These are phyloP conservation scores for Arthrobotrys conoides DNA, from an alignment of 2,329 filamentous ascomycete species.

Conservation along the genomic window DNA sequence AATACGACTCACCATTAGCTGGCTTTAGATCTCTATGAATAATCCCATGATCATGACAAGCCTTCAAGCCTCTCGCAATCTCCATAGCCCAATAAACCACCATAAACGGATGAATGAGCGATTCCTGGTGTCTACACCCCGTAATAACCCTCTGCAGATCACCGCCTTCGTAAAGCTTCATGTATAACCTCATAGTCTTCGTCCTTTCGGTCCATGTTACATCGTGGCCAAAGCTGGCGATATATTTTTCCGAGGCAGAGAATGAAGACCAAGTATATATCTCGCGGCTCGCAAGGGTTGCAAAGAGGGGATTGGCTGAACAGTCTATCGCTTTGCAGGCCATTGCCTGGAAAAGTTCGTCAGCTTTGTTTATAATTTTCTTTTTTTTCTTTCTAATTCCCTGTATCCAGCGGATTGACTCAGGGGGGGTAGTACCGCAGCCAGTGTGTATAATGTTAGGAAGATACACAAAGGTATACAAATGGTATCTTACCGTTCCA, in stretches of 20 bases:
- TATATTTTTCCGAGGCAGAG: conserved; percentile 38
- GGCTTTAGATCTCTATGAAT: conserved; percentile 50
- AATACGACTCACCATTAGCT: conserved; percentile 23
- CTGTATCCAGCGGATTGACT: too few species aligned
- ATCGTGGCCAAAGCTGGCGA: conserved; percentile 31
- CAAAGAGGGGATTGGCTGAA: neutral
- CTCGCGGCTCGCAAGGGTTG: conserved; percentile 29
- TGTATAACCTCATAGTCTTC: conserved; percentile 33
- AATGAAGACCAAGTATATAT: conserved; percentile 32
- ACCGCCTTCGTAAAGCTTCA: conserved; percentile 44
- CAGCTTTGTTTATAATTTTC: too few species aligned
- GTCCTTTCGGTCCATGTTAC: conserved; percentile 28
- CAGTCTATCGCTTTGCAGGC: conserved; percentile 53
- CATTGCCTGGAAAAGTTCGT: conserved; percentile 34
- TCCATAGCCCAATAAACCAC: conserved; percentile 49
- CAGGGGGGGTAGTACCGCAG: too few species aligned
- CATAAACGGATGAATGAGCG: conserved; percentile 38
- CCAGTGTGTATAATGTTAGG: neutral
- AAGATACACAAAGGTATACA: too few species aligned
- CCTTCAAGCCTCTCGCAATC: conserved; percentile 45
- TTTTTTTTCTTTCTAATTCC: too few species aligned
- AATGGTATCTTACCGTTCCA: conserved; percentile 12
- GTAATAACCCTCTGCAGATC: conserved; percentile 44
- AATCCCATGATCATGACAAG: conserved; percentile 50
- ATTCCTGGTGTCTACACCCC: conserved; percentile 12